These are phyloP conservation scores for Chlorella sp. DNA, from an alignment of 139 green algal species.

Conservation along the genomic window DNA sequence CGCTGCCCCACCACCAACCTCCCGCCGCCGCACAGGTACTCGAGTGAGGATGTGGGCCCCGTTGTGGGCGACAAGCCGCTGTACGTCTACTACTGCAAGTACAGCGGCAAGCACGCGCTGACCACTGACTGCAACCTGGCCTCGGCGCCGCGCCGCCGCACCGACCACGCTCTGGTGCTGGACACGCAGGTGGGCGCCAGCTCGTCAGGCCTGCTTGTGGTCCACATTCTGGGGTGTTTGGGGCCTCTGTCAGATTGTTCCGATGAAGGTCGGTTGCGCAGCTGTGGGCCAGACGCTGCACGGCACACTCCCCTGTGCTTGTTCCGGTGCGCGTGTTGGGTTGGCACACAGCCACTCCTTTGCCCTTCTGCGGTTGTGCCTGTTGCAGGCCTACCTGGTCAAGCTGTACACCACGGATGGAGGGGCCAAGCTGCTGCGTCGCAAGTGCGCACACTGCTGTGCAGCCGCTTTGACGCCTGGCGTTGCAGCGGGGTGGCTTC, in stretches of 20 bases:
- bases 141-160: slow-evolving; percentile 67
- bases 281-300: too few species aligned
- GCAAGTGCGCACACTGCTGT: slow-evolving; percentile 10
- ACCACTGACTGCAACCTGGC: slow-evolving; percentile 84
- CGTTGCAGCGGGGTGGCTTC: too few species aligned
- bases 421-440: slow-evolving; percentile 72
- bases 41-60: slow-evolving; percentile 22
- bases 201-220: too few species aligned
- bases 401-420: slow-evolving; percentile 78
- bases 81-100: slow-evolving; percentile 88
- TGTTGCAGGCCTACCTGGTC: slow-evolving; percentile 41
- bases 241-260: too few species aligned
- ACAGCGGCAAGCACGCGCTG: slow-evolving; percentile 81
- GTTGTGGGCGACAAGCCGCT: slow-evolving; percentile 40
- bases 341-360: too few species aligned
- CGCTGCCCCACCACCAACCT: not conserved
- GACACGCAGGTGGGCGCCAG: slow-evolving; percentile 52
- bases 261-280: too few species aligned
- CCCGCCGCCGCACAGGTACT: not conserved
- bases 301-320: too few species aligned
- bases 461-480: not conserved
- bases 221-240: too few species aligned
- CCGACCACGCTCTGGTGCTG: slow-evolving; percentile 74
- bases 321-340: too few species aligned
- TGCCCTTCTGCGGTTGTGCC: too few species aligned